Conservation (phyloP, 1,284 basidiomycete genomes). For the Clitocybe nebularis region DNA sequence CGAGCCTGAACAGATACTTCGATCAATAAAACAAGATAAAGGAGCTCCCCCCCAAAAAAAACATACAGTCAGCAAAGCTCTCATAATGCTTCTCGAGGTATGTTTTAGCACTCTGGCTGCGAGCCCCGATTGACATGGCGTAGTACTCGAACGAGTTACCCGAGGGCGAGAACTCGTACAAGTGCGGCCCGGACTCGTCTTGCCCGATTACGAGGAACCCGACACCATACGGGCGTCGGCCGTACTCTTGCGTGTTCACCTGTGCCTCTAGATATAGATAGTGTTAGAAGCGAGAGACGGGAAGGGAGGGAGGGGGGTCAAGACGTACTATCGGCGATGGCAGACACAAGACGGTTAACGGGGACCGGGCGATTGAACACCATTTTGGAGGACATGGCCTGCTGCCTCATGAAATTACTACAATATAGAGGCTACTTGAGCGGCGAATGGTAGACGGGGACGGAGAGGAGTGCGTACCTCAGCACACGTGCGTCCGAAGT, state of each 20-base stretch:
- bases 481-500: conserved; percentile 97
- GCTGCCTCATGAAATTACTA: conserved; percentile 99
- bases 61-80: conserved; percentile 78
- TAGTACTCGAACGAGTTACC: conserved; percentile 98
- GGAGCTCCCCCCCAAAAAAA: neutral
- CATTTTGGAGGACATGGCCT: conserved; percentile 95
- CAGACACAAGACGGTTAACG: conserved; percentile 87
- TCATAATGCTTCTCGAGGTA: conserved; percentile 96
- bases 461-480: too few relatives aligned
- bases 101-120: conserved; percentile 97
- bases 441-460: too few relatives aligned
- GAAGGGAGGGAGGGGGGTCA: too few relatives aligned
- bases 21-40: conserved; percentile 1
- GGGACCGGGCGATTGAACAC: conserved; percentile 93
- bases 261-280: conserved; percentile 75
- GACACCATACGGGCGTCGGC: conserved; percentile 95
- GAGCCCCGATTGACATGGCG: conserved; percentile 97
- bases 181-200: conserved; percentile 93
- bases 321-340: conserved; percentile 89
- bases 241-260: conserved; percentile 98
- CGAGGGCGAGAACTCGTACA: conserved; percentile 97
- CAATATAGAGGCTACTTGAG: too few relatives aligned
- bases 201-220: conserved; percentile 97
- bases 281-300: too few relatives aligned
- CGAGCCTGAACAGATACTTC: conserved; percentile 46